phyloP scores from a whole-genome alignment of 495 filamentous ascomycete species.

The Neurospora sp. region DNA sequence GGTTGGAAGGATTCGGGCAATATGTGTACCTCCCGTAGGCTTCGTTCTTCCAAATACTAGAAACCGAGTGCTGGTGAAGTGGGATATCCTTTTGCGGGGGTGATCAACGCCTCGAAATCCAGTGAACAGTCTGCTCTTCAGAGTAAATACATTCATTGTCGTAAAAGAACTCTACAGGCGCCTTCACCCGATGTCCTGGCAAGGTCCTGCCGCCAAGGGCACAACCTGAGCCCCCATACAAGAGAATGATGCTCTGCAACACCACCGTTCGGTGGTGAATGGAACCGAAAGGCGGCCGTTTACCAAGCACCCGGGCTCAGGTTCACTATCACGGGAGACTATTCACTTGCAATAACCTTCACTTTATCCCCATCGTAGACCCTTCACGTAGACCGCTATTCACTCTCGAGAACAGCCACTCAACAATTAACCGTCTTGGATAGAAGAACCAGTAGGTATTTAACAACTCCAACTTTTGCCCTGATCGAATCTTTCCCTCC shows the following conservation, averaged over 20 bases:
- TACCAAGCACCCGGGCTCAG: background rate
- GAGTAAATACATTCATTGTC: background rate
- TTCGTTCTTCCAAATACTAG: background rate
- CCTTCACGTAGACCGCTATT: background rate
- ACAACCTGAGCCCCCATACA: background rate
- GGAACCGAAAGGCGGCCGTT: background rate
- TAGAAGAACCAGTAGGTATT: background rate
- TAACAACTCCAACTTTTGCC: background rate
- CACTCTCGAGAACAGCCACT: background rate
- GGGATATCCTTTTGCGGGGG: background rate
- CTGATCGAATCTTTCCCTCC: background rate
- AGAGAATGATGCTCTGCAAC: background rate
- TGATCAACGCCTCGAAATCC: background rate
- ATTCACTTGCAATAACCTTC: background rate
- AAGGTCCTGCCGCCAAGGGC: background rate
- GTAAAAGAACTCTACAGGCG: background rate
- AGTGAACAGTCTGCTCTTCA: background rate
- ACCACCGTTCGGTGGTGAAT: background rate
- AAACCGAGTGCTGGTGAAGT: background rate
- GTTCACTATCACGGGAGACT: background rate
- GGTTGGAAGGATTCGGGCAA: no score
- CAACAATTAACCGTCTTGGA: background rate
- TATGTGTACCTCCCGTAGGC: no score
- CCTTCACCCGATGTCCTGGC: background rate
- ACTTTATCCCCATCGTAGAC: background rate